Percentiles rank a stretch among this genome's conserved stretches.
phyloP scores from a whole-genome alignment of 148 eudicot genomes.

The Fagopyrum esculentum region DNA sequence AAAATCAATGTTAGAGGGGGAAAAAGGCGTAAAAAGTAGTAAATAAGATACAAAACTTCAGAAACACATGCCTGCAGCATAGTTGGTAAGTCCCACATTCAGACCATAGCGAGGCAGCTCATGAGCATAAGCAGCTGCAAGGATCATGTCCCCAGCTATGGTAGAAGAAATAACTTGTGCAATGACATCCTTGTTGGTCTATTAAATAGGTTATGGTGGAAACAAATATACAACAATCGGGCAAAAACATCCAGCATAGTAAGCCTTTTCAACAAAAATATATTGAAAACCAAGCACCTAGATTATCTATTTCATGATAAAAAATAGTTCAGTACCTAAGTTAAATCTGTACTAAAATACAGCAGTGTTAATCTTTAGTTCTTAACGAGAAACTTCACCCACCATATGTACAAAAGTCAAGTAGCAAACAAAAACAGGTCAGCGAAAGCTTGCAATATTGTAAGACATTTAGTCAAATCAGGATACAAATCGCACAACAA shows the following conservation, averaged over 20 bases:
- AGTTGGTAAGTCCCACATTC: conserved; percentile 69
- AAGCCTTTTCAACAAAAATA: neutral
- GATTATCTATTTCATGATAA: neutral
- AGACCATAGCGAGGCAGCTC: conserved; percentile 80
- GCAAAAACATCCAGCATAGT: neutral
- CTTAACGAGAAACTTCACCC: neutral
- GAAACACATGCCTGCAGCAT: conserved; percentile 49
- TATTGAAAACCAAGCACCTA: too few species aligned
- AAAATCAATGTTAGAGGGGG: neutral
- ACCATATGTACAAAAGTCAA: neutral
- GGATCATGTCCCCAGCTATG: conserved; percentile 64
- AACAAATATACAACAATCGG: neutral
- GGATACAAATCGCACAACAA: conserved; percentile 77
- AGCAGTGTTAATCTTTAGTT: neutral
- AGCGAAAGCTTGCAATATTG: neutral
- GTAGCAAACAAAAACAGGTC: neutral
- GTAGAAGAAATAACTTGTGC: conserved; percentile 63
- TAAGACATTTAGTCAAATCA: neutral
- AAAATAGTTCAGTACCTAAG: neutral
- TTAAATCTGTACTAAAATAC: neutral
- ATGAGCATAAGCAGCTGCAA: conserved; percentile 73
- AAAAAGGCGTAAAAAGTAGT: neutral
- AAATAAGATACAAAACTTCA: neutral
- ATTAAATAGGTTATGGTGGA: conserved; percentile 24
- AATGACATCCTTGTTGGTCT: conserved; percentile 69